These are phyloP conservation scores for Cymbidium sinense DNA, from an alignment of 106 monocot genomes.

Conservation along the genomic window DNA sequence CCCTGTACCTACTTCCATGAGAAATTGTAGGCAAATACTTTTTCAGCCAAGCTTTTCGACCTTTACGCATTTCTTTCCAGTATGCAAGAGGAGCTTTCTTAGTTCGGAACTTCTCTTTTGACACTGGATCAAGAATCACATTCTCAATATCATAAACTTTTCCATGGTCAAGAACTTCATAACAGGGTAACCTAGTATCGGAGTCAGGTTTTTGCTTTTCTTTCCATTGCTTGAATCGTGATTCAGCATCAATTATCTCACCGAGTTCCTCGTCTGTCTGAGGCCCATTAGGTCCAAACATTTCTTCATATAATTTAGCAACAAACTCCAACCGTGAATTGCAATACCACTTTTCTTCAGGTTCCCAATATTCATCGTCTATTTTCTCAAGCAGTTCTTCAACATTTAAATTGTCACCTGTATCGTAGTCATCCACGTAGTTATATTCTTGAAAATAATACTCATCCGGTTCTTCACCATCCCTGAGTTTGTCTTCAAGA, in stretches of 20 bases:
- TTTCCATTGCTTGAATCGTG: constrained; percentile 72
- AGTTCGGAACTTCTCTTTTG: constrained; percentile 58
- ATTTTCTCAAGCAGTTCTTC: constrained; percentile 67
- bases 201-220: constrained; percentile 43
- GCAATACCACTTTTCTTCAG: constrained; percentile 50
- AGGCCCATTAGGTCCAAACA: constrained; percentile 97
- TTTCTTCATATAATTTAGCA: constrained; percentile 80
- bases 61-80: constrained; percentile 96
- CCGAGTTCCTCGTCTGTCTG: constrained; percentile 87
- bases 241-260: constrained; percentile 83
- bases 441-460: constrained; percentile 97
- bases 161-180: constrained; percentile 82
- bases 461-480: constrained; percentile 76
- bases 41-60: constrained; percentile 81
- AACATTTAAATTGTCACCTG: constrained; percentile 67
- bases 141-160: constrained; percentile 56
- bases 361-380: constrained; percentile 94
- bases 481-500: constrained; percentile 84
- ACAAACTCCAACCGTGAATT: constrained; percentile 70
- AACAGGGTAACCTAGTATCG: constrained; percentile 27
- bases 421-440: constrained; percentile 89
- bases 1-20: constrained; percentile 78
- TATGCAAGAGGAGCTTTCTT: constrained; percentile 82
- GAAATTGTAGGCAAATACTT: constrained; percentile 83
- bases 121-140: constrained; percentile 63